Conservation (phyloP, 371 early-diverging fungal genomes). For the Basidiobolus meristosporus region DNA sequence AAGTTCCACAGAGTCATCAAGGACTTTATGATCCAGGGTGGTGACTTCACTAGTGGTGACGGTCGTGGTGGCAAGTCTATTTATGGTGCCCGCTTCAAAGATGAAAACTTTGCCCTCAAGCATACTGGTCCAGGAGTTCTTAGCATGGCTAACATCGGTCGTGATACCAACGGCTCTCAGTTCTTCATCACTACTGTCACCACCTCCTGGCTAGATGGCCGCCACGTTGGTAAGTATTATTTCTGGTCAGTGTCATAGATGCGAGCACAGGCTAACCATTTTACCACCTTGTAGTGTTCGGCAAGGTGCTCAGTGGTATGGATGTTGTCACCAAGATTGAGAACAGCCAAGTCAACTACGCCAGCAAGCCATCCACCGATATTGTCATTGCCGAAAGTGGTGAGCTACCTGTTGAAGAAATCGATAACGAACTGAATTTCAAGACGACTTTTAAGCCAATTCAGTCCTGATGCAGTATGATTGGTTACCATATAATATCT, state of each 20-base stretch:
- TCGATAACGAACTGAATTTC: too few species aligned
- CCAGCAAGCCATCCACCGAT: too few species aligned
- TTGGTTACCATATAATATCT: too few species aligned
- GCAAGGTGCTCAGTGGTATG: slow-evolving; percentile 49
- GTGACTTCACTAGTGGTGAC: slow-evolving; percentile 61
- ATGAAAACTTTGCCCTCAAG: slow-evolving; percentile 60
- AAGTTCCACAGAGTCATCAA: slow-evolving; percentile 76
- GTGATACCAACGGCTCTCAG: slow-evolving; percentile 94
- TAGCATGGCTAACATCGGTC: slow-evolving; percentile 90
- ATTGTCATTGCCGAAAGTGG: too few species aligned
- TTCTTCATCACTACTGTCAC: slow-evolving; percentile 75
- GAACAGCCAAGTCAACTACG: too few species aligned
- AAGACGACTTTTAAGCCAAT: too few species aligned
- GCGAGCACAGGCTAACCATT: too few species aligned
- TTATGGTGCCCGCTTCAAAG: slow-evolving; percentile 75
- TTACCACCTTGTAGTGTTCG: too few species aligned
- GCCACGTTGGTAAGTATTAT: too few species aligned
- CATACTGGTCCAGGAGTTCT: slow-evolving; percentile 59
- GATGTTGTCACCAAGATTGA: slow-evolving; percentile 10
- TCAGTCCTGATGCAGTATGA: too few species aligned
- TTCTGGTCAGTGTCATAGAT: too few species aligned
- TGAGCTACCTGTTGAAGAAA: too few species aligned
- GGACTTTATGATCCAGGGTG: slow-evolving; percentile 65
- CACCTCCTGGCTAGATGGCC: slow-evolving; percentile 90
- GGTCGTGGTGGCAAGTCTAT: slow-evolving; percentile 95